Percentiles rank a stretch among this genome's conserved stretches.
Evolutionary conservation across 176 grass and related monocot species (phyloP).

Genomic region (Tuctoria greenei): DNA sequence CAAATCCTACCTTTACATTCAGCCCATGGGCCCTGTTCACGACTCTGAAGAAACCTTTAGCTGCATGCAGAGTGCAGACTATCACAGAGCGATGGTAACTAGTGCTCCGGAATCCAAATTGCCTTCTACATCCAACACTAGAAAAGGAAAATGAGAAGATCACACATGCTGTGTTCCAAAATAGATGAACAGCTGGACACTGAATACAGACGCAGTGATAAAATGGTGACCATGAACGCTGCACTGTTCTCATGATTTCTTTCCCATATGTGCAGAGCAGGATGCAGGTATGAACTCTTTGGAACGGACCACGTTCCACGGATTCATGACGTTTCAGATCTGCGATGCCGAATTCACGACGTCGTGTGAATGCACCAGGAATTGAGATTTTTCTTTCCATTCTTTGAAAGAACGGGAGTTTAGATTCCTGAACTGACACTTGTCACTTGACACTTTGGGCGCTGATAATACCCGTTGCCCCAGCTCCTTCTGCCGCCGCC

Average conservation of each 20-base stretch:
- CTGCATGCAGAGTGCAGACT: no score
- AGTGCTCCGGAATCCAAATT: no score
- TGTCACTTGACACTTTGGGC: slow-evolving; percentile 12
- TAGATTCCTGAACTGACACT: slow-evolving; percentile 1
- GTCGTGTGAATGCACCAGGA: not conserved
- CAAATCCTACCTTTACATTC: no score
- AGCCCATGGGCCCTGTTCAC: no score
- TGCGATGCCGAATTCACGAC: not conserved
- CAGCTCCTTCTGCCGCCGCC: slow-evolving; percentile 7
- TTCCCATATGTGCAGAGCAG: not conserved
- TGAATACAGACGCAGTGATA: not conserved
- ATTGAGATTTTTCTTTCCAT: not conserved
- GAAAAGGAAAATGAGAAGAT: no score
- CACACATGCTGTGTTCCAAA: not conserved
- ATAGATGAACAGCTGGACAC: not conserved
- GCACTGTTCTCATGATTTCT: not conserved
- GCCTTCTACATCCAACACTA: no score
- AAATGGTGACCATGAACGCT: not conserved
- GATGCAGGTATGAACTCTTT: not conserved
- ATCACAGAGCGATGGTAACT: no score
- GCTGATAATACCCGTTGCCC: slow-evolving; percentile 1
- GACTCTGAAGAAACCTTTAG: no score
- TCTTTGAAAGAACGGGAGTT: not conserved
- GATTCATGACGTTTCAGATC: not conserved
- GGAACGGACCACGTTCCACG: not conserved